A percentile compares a stretch with the other conserved stretches of the same genome.
phyloP scores from a whole-genome alignment of 805 yeast species.

The Metschnikowia kofuensis region DNA sequence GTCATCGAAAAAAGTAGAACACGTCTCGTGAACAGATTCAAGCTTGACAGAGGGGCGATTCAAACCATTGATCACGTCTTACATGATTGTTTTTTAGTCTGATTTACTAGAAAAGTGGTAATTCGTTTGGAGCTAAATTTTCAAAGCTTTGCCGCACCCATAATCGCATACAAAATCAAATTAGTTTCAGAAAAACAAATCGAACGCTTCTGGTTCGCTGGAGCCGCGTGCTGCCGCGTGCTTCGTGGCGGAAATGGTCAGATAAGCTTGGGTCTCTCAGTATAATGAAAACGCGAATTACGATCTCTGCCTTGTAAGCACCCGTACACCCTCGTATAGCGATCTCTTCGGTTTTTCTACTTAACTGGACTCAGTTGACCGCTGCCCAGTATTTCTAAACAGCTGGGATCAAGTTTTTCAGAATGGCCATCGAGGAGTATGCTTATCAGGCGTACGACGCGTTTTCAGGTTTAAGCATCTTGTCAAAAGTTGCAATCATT shows the following conservation, averaged over 20 bases:
- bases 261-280: not conserved
- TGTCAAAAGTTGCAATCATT: constrained; percentile 31
- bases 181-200: constrained; percentile 1
- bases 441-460: constrained; percentile 10
- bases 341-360: not conserved
- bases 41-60: no score
- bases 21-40: no score
- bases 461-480: constrained; percentile 26
- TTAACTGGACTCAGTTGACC: not conserved
- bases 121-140: no score
- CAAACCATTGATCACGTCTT: no score
- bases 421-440: constrained; percentile 17
- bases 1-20: no score
- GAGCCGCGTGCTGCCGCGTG: constrained; percentile 1
- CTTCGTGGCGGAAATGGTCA: not conserved
- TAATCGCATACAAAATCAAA: not conserved
- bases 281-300: not conserved
- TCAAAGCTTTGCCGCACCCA: not conserved
- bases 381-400: not conserved
- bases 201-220: constrained; percentile 5
- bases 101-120: no score
- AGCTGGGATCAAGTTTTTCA: not conserved
- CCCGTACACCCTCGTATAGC: constrained; percentile 21
- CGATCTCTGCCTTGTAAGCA: not conserved
- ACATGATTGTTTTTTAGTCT: no score